Conservation (phyloP, 2,329 filamentous ascomycete genomes). For the Cladosporium colombiae region DNA sequence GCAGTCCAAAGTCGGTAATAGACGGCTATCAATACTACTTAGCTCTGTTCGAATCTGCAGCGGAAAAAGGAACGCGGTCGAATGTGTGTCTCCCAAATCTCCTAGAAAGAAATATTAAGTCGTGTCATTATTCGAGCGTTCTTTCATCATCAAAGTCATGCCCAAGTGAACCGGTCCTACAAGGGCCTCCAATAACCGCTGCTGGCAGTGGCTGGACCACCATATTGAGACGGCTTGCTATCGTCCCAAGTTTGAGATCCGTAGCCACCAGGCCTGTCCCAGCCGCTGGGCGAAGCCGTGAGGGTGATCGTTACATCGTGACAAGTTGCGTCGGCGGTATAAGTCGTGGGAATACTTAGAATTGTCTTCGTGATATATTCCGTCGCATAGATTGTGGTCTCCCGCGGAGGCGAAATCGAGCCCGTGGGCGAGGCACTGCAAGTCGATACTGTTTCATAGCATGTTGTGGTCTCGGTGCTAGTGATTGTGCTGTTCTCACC, state of each 20-base stretch:
- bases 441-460: conserved; percentile 13
- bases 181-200: background rate
- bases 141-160: background rate
- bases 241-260: background rate
- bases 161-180: background rate
- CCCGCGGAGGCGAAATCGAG: background rate
- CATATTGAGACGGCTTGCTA: background rate
- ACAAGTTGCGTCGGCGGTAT: background rate
- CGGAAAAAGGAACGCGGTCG: background rate
- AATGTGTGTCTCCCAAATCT: too few species aligned
- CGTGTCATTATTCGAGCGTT: background rate
- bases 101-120: too few species aligned
- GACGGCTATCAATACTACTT: background rate
- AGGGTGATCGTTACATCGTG: background rate
- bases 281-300: background rate
- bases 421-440: background rate
- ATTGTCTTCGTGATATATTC: conserved; percentile 4
- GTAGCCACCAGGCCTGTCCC: conserved; percentile 6
- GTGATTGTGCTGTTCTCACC: conserved; percentile 5
- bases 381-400: conserved; percentile 1
- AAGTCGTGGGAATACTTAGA: background rate
- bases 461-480: conserved; percentile 6
- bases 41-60: background rate
- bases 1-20: background rate
- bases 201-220: background rate